Conservation (phyloP, 192 early-diverging fungal species). For the Coemansia sp. region DNA sequence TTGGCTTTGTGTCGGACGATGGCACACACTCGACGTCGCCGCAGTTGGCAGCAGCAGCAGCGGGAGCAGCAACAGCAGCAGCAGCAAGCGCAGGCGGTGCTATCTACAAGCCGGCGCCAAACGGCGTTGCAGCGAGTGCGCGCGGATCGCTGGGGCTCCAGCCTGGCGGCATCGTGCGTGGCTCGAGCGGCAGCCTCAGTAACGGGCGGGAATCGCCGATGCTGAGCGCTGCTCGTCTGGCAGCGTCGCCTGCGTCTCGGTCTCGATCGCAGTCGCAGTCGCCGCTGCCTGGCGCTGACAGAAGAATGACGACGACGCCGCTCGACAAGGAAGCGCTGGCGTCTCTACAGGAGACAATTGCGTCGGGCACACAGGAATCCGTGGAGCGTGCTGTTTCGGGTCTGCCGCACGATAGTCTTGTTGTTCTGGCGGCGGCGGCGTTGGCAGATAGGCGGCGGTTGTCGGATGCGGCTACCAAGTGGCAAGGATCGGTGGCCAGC, state of each 20-base stretch:
- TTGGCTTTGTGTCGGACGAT: constrained; percentile 50
- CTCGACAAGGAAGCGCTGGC: constrained; percentile 29
- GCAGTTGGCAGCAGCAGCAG: constrained; percentile 13
- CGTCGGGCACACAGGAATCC: constrained; percentile 16
- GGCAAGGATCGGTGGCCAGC: constrained; percentile 22
- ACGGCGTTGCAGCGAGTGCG: constrained; percentile 1
- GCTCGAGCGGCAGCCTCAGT: neutral
- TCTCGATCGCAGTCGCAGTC: constrained; percentile 28
- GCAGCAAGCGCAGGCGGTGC: neutral
- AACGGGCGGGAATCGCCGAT: constrained; percentile 45
- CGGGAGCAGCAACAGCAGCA: too few species aligned
- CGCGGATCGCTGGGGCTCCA: constrained; percentile 15
- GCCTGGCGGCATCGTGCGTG: neutral
- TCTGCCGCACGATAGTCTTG: constrained; percentile 24
- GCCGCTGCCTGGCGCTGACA: constrained; percentile 14
- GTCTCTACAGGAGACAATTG: constrained; percentile 16
- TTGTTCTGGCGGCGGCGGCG: constrained; percentile 20
- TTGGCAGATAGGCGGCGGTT: constrained; percentile 20
- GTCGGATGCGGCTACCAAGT: constrained; percentile 6
- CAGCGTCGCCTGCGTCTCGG: constrained; percentile 8
- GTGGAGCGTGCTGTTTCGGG: constrained; percentile 26
- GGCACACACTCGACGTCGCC: constrained; percentile 46
- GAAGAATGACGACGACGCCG: neutral
- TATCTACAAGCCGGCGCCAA: constrained; percentile 9
- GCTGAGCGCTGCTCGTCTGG: constrained; percentile 23